A percentile compares a stretch with the other conserved stretches of the same genome.
Evolutionary conservation across 2,329 filamentous ascomycete genomes (phyloP).

Genomic region (Exophiala viscosa): DNA sequence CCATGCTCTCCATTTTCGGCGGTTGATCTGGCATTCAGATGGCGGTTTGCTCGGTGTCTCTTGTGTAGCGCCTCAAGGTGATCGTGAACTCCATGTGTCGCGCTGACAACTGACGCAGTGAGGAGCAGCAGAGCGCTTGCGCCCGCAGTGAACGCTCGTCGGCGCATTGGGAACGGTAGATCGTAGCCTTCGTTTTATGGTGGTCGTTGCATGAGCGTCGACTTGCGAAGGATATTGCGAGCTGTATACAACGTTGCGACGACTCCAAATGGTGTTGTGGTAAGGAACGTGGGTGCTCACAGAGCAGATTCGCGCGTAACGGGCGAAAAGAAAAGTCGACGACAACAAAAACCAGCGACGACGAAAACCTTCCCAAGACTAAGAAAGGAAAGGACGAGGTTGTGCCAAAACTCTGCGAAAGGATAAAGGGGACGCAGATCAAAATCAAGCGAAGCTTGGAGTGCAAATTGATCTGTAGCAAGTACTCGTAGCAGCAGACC

Average conservation of each 20-base stretch:
- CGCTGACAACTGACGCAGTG: slow-evolving; percentile 32
- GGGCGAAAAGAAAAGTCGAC: slow-evolving; percentile 13
- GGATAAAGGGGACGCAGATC: slow-evolving; percentile 20
- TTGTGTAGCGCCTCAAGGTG: slow-evolving; percentile 35
- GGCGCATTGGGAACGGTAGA: slow-evolving; percentile 19
- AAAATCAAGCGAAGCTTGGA: slow-evolving; percentile 1
- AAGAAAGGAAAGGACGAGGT: slow-evolving; percentile 1
- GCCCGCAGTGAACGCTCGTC: slow-evolving; percentile 30
- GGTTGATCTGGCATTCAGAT: slow-evolving; percentile 25
- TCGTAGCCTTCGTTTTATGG: slow-evolving; percentile 4
- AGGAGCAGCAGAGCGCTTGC: slow-evolving; percentile 38
- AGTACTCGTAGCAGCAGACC: slow-evolving; percentile 4
- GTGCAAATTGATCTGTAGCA: slow-evolving; percentile 22
- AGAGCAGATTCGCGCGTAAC: slow-evolving; percentile 18
- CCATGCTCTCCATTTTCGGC: slow-evolving; percentile 28
- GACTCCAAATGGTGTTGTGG: slow-evolving; percentile 24
- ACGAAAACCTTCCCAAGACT: slow-evolving; percentile 3
- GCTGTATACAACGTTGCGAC: background rate
- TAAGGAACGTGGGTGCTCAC: slow-evolving; percentile 28
- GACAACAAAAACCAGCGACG: slow-evolving; percentile 19
- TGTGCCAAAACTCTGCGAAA: background rate
- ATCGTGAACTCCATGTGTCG: slow-evolving; percentile 29
- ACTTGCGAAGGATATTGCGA: slow-evolving; percentile 10
- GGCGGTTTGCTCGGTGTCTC: slow-evolving; percentile 34
- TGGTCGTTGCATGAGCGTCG: slow-evolving; percentile 10